Base-by-base conservation (phyloP, 441 rosid species). In the Arabidopsis lyrata region DNA sequence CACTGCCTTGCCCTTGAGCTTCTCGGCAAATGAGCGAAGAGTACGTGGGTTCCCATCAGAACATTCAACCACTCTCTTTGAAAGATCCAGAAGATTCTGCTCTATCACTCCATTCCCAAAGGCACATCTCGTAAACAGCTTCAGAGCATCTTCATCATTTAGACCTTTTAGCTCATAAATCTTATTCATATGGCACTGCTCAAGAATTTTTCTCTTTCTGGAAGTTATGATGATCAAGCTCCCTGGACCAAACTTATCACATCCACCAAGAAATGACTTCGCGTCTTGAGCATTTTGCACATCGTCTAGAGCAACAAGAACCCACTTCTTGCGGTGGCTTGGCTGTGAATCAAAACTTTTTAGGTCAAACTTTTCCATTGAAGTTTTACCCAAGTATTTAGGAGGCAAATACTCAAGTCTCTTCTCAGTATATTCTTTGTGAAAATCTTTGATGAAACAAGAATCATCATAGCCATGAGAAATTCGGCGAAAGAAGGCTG, bases 211-310 rank as follows among this genome's bases (percentile, higher is more conserved):
- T 22, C 11, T 39, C 29, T 73, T 38, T 47, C 83, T 62, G 0
- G 81, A 65, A n/a, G 85, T 82, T 73, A 82, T 18, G 41, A 80
- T 68, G 11, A 82, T 56, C 57, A 54, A 3, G 14, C 73, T 68
- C 58, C 73, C 73, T 14, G 2, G 73, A 47, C 52, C 52, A n/a
- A 54, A 68, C 41, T 22, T 10, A 27, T 47, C 14, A 16, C 2
- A 47, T 18, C 5, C 41, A 5, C 13, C 44, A 29, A 68, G 39
- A 39, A 52, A 56, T 24, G 29, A 27, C 9, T 31, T 52, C 7
- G 32, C 63, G 3, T 55, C 16, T 1, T 44, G 8, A 41, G 22
- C 53, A 42, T 56, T 68, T 15, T 15, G 5, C 38, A 68, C 73
- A 15, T 55, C 70, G 20, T 65, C 70, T 0, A 65, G 58, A 35